phyloP scores from a whole-genome alignment of 495 filamentous ascomycete species.

The Thermothielavioides terrestris region DNA sequence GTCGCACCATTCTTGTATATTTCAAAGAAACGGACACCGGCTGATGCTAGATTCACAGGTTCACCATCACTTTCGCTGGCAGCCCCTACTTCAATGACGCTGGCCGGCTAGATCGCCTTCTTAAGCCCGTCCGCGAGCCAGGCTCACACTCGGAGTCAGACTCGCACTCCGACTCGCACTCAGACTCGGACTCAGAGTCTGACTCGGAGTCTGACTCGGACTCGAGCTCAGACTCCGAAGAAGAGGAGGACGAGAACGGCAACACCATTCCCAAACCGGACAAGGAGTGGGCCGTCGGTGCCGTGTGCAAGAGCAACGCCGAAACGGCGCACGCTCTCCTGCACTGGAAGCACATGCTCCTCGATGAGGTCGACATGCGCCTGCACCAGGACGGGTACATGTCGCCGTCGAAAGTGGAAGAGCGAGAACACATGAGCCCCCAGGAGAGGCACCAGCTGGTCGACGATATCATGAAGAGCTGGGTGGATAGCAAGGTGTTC shows the following conservation, averaged over 20 bases:
- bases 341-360: slow-evolving; percentile 70
- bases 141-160: too few relatives aligned
- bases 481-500: slow-evolving; percentile 23
- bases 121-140: slow-evolving; percentile 9
- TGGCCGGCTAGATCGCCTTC: neutral
- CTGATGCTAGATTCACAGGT: slow-evolving; percentile 10
- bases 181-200: too few relatives aligned
- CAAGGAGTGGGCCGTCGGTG: slow-evolving; percentile 34
- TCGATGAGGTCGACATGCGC: slow-evolving; percentile 57
- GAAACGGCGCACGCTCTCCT: slow-evolving; percentile 57
- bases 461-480: slow-evolving; percentile 34
- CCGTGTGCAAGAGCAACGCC: slow-evolving; percentile 56
- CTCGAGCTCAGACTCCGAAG: too few relatives aligned
- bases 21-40: neutral
- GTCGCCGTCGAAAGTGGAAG: slow-evolving; percentile 32
- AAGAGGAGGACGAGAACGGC: slow-evolving; percentile 31
- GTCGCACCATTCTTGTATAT: too few relatives aligned
- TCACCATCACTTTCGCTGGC: slow-evolving; percentile 53
- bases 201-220: too few relatives aligned
- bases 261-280: slow-evolving; percentile 27
- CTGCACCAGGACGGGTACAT: slow-evolving; percentile 49
- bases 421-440: slow-evolving; percentile 32
- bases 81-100: slow-evolving; percentile 61
- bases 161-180: too few relatives aligned
- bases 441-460: slow-evolving; percentile 47